Evolutionary conservation across 495 filamentous ascomycete genomes (phyloP), one percentile per base, ranked within the genome.

Genomic region (Durotheca rogersii): DNA sequence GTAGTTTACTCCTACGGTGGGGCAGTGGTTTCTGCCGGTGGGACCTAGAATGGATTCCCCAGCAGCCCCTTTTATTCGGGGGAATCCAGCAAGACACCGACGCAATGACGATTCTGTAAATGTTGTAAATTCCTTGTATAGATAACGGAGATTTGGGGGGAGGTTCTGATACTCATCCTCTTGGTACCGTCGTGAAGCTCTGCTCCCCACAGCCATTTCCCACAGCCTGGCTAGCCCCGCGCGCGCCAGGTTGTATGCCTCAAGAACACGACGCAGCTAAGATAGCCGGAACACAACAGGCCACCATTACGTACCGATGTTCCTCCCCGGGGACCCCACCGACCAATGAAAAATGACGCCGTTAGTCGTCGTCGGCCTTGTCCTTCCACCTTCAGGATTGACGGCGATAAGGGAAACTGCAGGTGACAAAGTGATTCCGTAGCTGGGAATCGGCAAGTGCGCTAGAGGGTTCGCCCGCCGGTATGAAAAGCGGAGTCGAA

Each of bases 401-500:
- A 25, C 12, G n/a, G 47, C 40, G 55, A 58, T 53, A 53, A 58
- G 48, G 30, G 48, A 48, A 48, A 58, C 43, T 40, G 43, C 55
- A 49, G 39, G 38, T 53, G 23, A 27, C 23, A n/a, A n/a, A n/a
- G n/a, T 18, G 39, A 52, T 32, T 48, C 55, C 42, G 33, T 36
- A 38, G 32, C 55, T 48, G 48, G 43, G 40, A 19, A 58, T 58
- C 55, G 55, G 55, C 48, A 53, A n/a, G n/a, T 38, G 29, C 40
- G 45, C 44, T 27, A 37, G 30, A 41, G 40, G 42, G 34, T 32
- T 30, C 50, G 39, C 14, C 7, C 20, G 32, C 17, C 19, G 17
- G 6, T 21, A 43, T 21, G 31, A 58, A 58, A 58, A 58, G 55
- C 55, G 55, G 55, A 58, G 55, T 53, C 34, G 3, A n/a, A 38